Percentiles rank a stretch among this genome's conserved stretches.
Conservation (phyloP, 805 yeast species). For the Pichia manshurica region DNA sequence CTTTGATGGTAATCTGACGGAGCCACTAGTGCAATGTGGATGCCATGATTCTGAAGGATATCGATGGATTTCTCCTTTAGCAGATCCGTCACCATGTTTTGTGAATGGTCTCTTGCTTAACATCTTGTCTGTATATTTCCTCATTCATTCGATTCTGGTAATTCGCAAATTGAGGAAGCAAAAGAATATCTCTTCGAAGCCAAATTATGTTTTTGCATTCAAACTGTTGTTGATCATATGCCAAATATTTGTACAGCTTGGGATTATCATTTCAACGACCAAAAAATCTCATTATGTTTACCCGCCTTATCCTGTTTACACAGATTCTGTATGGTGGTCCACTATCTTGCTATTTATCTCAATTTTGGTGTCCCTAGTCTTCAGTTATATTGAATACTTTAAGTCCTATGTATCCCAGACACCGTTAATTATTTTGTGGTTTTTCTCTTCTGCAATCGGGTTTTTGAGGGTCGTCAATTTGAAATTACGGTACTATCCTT, state of each 20-base stretch:
- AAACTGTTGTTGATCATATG: conserved; percentile 36
- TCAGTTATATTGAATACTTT: conserved; percentile 70
- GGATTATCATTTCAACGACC: conserved; percentile 17
- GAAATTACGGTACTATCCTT: conserved; percentile 31
- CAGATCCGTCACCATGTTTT: conserved; percentile 50
- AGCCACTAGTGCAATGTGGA: conserved; percentile 17
- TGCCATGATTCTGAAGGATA: conserved; percentile 40
- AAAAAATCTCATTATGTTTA: conserved; percentile 13
- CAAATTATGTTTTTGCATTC: conserved; percentile 36
- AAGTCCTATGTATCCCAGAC: conserved; percentile 63
- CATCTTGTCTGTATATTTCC: conserved; percentile 31
- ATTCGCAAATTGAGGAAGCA: conserved; percentile 30
- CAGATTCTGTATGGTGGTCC: conserved; percentile 27
- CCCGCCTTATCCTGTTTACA: conserved; percentile 22
- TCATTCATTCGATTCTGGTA: conserved; percentile 35
- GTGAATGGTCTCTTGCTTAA: conserved; percentile 40
- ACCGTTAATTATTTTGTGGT: conserved; percentile 70
- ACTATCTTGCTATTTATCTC: conserved; percentile 35
- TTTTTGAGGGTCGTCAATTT: conserved; percentile 39
- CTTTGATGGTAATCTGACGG: not conserved
- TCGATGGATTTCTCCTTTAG: conserved; percentile 35
- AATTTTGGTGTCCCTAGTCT: conserved; percentile 43
- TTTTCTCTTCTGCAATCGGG: conserved; percentile 46
- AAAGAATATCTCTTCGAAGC: conserved; percentile 27
- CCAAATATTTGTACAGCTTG: conserved; percentile 35